These are phyloP conservation scores for Metschnikowia peoriensis DNA, from an alignment of 805 yeast species.

Conservation along the genomic window DNA sequence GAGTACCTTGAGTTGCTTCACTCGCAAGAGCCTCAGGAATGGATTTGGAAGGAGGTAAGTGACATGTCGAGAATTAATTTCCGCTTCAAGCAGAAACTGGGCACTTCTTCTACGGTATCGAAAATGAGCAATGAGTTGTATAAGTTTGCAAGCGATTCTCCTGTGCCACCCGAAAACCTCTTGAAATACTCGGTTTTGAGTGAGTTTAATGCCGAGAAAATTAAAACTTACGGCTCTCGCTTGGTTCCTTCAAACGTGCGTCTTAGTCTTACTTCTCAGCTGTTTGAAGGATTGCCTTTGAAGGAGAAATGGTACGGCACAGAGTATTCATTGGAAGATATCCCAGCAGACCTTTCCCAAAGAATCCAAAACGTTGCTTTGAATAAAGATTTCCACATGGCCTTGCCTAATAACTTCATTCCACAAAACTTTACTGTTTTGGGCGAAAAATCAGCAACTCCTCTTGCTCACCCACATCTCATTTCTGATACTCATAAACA, in stretches of 20 bases:
- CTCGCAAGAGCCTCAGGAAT: conserved; percentile 61
- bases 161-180: conserved; percentile 62
- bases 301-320: conserved; percentile 92
- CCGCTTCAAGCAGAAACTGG: conserved; percentile 74
- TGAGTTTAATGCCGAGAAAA: conserved; percentile 54
- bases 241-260: conserved; percentile 63
- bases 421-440: conserved; percentile 73
- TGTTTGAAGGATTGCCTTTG: conserved; percentile 43
- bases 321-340: conserved; percentile 53
- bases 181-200: conserved; percentile 57
- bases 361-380: conserved; percentile 29
- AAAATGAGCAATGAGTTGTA: conserved; percentile 61
- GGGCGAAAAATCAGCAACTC: conserved; percentile 32
- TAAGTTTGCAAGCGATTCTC: conserved; percentile 31
- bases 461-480: conserved; percentile 58
- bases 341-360: conserved; percentile 40
- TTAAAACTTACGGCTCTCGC: conserved; percentile 47
- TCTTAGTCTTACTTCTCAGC: conserved; percentile 51
- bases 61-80: conserved; percentile 69
- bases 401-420: conserved; percentile 74
- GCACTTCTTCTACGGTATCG: conserved; percentile 73
- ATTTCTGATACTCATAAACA: conserved; percentile 49
- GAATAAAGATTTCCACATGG: conserved; percentile 49
- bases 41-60: conserved; percentile 77
- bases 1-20: conserved; percentile 67